These are phyloP conservation scores for Claviceps pazoutovae DNA, from an alignment of 2,329 filamentous ascomycete genomes.

Conservation along the genomic window DNA sequence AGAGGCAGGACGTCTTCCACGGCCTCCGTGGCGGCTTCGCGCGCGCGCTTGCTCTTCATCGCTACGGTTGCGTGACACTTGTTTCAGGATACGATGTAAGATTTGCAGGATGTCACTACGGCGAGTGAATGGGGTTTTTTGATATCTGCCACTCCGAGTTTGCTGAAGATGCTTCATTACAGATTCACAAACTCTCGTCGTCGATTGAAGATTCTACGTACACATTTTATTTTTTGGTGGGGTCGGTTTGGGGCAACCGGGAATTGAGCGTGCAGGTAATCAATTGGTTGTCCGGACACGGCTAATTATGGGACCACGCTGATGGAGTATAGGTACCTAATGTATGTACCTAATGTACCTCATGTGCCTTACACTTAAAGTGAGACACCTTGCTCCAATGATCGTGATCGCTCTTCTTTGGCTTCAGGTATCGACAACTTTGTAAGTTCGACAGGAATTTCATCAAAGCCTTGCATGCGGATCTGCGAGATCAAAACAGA, in stretches of 20 bases:
- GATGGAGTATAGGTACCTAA: not conserved
- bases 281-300: not conserved
- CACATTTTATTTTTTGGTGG: not conserved
- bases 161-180: no score
- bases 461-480: no score
- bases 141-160: no score
- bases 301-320: not conserved
- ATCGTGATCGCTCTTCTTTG: no score
- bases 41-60: conserved; percentile 27
- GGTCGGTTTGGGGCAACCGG: not conserved
- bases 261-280: not conserved
- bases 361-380: no score
- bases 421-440: no score
- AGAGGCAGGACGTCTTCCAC: conserved; percentile 13
- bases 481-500: no score
- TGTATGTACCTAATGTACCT: no score
- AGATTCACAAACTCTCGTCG: not conserved
- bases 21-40: conserved; percentile 18
- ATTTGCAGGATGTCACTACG: not conserved
- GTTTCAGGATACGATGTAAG: no score
- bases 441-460: no score
- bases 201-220: not conserved
- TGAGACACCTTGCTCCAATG: no score
- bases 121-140: not conserved
- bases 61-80: no score